These are phyloP conservation scores for Penicillium hordei DNA, from an alignment of 2,329 filamentous ascomycete genomes.

Conservation along the genomic window DNA sequence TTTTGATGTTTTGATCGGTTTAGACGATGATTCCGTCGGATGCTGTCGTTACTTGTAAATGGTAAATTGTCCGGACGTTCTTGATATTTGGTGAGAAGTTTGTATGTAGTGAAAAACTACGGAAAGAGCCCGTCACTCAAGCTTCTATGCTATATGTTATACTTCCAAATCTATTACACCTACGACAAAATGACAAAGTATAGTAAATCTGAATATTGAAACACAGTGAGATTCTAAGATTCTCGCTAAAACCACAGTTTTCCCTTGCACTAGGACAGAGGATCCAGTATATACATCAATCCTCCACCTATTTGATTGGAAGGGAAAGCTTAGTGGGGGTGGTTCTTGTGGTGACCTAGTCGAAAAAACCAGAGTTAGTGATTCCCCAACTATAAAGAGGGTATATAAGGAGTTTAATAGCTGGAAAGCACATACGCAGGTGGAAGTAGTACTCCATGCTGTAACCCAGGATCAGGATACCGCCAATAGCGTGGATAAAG, in stretches of 20 bases:
- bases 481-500: conserved; percentile 79
- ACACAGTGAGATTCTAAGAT: conserved; percentile 22
- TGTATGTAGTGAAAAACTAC: neutral
- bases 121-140: conserved; percentile 2
- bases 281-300: conserved; percentile 44
- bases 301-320: conserved; percentile 26
- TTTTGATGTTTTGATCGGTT: neutral
- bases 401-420: neutral
- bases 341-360: conserved; percentile 99
- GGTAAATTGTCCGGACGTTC: neutral
- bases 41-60: neutral
- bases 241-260: conserved; percentile 31
- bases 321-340: conserved; percentile 73
- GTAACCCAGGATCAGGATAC: conserved; percentile 80
- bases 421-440: conserved; percentile 70
- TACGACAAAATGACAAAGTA: neutral
- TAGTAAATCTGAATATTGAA: conserved; percentile 17
- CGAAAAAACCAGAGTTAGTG: conserved; percentile 15
- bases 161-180: conserved; percentile 11
- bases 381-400: neutral
- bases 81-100: neutral
- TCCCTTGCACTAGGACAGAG: conserved; percentile 33
- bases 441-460: conserved; percentile 99
- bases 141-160: neutral
- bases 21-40: neutral